A percentile compares a stretch with the other conserved stretches of the same genome.
These are phyloP conservation scores for Echium plantagineum DNA, from an alignment of 257 asterid genomes.

Conservation along the genomic window DNA sequence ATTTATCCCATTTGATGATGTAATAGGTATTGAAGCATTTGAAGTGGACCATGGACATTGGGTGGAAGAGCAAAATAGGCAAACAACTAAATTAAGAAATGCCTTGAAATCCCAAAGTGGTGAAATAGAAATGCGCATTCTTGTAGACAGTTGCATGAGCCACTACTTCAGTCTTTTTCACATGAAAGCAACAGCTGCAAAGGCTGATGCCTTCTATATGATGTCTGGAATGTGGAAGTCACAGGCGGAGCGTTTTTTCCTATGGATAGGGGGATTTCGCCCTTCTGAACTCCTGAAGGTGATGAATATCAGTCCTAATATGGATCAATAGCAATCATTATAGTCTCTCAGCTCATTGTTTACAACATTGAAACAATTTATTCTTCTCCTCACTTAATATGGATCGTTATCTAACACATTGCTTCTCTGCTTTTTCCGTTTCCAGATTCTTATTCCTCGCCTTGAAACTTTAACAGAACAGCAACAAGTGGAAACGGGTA, in stretches of 20 bases:
- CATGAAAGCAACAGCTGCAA: conserved; percentile 78
- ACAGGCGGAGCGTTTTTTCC: conserved; percentile 77
- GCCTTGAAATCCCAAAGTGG: conserved; percentile 46
- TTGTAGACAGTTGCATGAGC: conserved; percentile 44
- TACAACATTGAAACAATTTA: no score
- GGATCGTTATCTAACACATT: background rate
- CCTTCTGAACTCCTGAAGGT: conserved; percentile 90
- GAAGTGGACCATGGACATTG: conserved; percentile 68
- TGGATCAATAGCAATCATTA: no score
- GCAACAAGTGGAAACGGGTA: conserved; percentile 32
- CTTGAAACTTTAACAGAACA: conserved; percentile 50
- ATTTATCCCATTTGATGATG: conserved; percentile 7
- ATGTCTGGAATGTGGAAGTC: conserved; percentile 88
- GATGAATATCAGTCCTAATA: conserved; percentile 4
- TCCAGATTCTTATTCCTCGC: conserved; percentile 59
- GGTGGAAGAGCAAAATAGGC: conserved; percentile 72
- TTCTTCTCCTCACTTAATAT: no score
- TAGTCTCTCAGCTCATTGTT: no score
- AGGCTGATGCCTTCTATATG: conserved; percentile 61
- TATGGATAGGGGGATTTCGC: conserved; percentile 91
- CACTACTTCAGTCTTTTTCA: conserved; percentile 66
- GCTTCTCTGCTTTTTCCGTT: background rate
- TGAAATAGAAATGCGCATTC: conserved; percentile 39
- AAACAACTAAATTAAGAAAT: conserved; percentile 38
- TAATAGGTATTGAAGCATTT: conserved; percentile 50